Evolutionary conservation across 1,139 yeast species (phyloP).

Genomic region (Diutina catenulata): DNA sequence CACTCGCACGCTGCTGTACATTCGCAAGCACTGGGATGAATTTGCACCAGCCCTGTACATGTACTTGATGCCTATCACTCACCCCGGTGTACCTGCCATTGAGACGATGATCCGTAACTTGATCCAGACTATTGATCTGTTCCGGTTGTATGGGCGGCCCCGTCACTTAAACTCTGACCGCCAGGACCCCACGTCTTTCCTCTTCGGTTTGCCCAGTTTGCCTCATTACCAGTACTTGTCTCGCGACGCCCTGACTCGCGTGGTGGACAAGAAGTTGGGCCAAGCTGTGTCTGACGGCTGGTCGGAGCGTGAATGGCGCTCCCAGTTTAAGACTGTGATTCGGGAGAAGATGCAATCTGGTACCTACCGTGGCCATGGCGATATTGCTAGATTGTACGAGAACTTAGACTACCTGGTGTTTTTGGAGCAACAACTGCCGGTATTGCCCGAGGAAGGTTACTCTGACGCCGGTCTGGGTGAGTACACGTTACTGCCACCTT

Average conservation of each 20-base stretch:
- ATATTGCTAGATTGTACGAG: neutral
- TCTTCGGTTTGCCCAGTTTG: conserved; percentile 46
- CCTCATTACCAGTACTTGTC: conserved; percentile 42
- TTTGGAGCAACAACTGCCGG: neutral
- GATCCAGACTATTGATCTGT: conserved; percentile 41
- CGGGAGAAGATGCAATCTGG: neutral
- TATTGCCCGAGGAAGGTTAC: neutral
- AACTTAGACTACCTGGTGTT: conserved; percentile 4
- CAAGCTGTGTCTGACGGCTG: neutral
- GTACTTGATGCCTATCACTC: conserved; percentile 41
- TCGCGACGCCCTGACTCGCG: conserved; percentile 22
- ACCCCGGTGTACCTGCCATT: conserved; percentile 43
- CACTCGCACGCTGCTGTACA: conserved; percentile 1
- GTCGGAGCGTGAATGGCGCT: neutral
- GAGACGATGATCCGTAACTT: conserved; percentile 47
- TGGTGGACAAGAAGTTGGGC: conserved; percentile 13
- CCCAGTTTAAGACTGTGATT: neutral
- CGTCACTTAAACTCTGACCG: conserved; percentile 36
- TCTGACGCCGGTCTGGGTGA: neutral
- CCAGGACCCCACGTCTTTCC: conserved; percentile 29
- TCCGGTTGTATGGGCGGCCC: conserved; percentile 46
- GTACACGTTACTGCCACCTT: conserved; percentile 1
- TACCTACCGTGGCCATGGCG: neutral
- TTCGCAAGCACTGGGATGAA: neutral
- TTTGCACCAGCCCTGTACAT: conserved; percentile 27